Conservation (phyloP, 768 basidiomycete species). For the Phylloporus rhodoxanthus region DNA sequence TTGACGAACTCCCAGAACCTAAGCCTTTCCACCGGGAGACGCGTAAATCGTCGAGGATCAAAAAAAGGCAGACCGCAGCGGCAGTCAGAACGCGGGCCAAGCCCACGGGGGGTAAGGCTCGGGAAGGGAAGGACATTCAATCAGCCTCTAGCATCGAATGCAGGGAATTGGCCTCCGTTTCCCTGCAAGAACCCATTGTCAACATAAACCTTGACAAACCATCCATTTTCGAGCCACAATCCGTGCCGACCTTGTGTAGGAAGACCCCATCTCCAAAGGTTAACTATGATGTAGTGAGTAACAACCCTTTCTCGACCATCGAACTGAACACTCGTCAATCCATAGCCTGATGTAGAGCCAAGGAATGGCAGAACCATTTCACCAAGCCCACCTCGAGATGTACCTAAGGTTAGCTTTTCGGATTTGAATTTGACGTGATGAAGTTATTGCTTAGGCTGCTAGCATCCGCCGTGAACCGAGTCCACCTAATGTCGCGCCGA, state of each 20-base stretch:
- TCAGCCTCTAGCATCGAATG: neutral
- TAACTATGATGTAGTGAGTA: conserved; percentile 8
- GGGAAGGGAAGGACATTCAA: conserved; percentile 4
- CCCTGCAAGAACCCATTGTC: neutral
- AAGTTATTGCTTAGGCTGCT: conserved; percentile 6
- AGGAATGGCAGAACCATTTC: neutral
- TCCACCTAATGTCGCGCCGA: conserved; percentile 12
- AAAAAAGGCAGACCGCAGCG: conserved; percentile 6
- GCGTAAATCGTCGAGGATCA: conserved; percentile 17
- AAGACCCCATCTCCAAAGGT: neutral
- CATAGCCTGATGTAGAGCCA: neutral
- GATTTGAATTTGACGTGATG: neutral
- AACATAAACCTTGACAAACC: neutral
- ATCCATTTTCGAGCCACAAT: neutral
- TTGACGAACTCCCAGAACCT: conserved; percentile 30
- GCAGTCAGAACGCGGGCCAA: conserved; percentile 10
- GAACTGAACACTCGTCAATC: neutral
- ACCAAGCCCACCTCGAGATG: neutral
- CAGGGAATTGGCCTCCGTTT: neutral
- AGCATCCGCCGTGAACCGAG: neutral
- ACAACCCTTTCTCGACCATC: neutral
- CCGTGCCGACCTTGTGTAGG: neutral
- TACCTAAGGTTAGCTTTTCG: conserved; percentile 13
- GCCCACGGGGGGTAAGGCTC: conserved; percentile 25
- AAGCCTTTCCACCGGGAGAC: conserved; percentile 3